A percentile compares a stretch with the other conserved stretches of the same genome.
Evolutionary conservation across 2,329 filamentous ascomycete genomes (phyloP).

Genomic region (Fusarium luffae): DNA sequence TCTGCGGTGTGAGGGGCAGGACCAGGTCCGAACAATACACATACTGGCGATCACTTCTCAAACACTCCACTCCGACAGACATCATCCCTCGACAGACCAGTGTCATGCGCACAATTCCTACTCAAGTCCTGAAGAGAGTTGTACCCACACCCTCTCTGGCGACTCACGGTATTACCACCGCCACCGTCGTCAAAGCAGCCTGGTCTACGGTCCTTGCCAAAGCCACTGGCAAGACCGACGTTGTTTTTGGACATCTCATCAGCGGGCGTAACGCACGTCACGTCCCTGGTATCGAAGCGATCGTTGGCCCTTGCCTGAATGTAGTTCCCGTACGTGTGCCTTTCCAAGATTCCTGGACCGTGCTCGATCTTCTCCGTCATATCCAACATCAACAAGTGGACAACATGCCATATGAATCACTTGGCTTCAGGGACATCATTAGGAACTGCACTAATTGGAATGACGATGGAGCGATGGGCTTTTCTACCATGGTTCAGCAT

Average conservation of each 20-base stretch:
- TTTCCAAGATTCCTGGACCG: constrained; percentile 41
- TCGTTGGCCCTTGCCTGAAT: constrained; percentile 34
- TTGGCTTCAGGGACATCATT: constrained; percentile 44
- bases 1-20: constrained; percentile 1
- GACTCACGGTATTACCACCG: constrained; percentile 40
- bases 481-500: constrained; percentile 43
- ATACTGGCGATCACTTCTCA: constrained; percentile 23
- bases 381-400: constrained; percentile 56
- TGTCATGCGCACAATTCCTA: constrained; percentile 10
- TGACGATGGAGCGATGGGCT: constrained; percentile 26
- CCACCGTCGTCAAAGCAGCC: constrained; percentile 58
- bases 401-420: constrained; percentile 40
- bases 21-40: constrained; percentile 1
- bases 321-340: constrained; percentile 27
- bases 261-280: constrained; percentile 22
- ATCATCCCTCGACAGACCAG: not conserved
- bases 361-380: constrained; percentile 52
- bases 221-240: constrained; percentile 48
- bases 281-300: constrained; percentile 19
- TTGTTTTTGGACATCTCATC: constrained; percentile 35
- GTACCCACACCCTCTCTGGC: constrained; percentile 25
- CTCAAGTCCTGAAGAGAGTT: not conserved
- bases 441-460: constrained; percentile 40
- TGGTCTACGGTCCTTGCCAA: constrained; percentile 56
- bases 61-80: constrained; percentile 11